phyloP scores from a whole-genome alignment of 768 basidiomycete species.

The Lentinula detonsa region DNA sequence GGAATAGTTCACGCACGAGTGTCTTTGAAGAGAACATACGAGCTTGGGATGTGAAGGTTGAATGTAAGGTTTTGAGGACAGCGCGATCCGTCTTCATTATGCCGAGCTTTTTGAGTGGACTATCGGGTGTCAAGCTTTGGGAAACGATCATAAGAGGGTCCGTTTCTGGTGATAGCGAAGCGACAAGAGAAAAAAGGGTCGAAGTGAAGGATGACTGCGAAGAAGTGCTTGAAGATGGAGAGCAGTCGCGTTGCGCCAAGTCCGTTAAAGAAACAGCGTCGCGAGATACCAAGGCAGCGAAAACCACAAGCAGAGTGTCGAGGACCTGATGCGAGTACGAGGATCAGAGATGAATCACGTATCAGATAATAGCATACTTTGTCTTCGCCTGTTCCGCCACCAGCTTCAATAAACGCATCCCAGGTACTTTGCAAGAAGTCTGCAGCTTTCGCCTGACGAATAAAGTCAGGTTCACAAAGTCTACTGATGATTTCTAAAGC shows the following conservation, averaged over 20 bases:
- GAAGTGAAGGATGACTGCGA: constrained; percentile 25
- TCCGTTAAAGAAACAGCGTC: constrained; percentile 52
- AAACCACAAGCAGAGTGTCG: constrained; percentile 57
- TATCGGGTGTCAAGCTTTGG: constrained; percentile 20
- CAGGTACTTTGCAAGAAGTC: constrained; percentile 69
- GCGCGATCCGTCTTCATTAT: constrained; percentile 52
- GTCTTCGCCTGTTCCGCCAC: constrained; percentile 59
- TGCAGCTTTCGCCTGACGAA: constrained; percentile 72
- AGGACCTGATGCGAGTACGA: constrained; percentile 39
- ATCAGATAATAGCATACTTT: constrained; percentile 16
- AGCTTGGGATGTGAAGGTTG: constrained; percentile 28
- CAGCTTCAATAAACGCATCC: constrained; percentile 55
- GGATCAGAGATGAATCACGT: background rate
- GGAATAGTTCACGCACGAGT: constrained; percentile 20
- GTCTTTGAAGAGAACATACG: constrained; percentile 26
- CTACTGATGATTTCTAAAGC: constrained; percentile 74
- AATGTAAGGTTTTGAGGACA: constrained; percentile 32
- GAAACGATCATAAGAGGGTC: constrained; percentile 48
- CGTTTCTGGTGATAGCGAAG: constrained; percentile 19
- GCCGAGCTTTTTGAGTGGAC: constrained; percentile 44
- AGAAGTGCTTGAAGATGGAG: constrained; percentile 9
- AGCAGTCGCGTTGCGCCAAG: constrained; percentile 31
- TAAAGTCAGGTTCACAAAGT: constrained; percentile 66
- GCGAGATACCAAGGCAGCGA: constrained; percentile 55
- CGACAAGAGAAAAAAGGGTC: constrained; percentile 39